Conservation (phyloP, 345 rosid species). For the Acer negundo region DNA sequence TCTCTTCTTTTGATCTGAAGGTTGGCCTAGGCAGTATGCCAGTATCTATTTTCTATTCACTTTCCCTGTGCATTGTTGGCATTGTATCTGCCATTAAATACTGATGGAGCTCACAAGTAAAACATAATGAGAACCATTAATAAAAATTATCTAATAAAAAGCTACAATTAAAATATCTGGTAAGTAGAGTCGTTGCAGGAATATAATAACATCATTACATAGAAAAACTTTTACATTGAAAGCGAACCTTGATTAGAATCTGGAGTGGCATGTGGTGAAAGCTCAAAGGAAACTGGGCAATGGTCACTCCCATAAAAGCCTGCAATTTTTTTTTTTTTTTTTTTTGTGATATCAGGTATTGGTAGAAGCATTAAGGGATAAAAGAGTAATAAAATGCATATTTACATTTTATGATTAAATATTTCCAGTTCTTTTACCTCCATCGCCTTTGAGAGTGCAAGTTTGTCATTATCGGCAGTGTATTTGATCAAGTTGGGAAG, state of each 20-base stretch:
- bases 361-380: background rate
- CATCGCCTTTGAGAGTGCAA: background rate
- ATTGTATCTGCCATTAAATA: background rate
- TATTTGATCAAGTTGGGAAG: background rate
- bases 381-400: too few relatives aligned
- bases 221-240: constrained; percentile 18
- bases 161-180: background rate
- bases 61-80: background rate
- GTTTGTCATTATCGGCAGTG: background rate
- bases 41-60: background rate
- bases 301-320: constrained; percentile 95
- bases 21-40: background rate
- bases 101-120: background rate
- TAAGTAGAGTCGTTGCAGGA: background rate
- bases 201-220: background rate
- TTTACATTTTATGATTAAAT: too few relatives aligned
- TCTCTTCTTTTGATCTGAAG: background rate
- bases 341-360: too few relatives aligned
- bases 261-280: constrained; percentile 35
- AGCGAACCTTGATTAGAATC: constrained; percentile 31
- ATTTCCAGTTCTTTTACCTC: background rate
- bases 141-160: background rate
- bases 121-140: background rate
- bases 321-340: constrained; percentile 39
- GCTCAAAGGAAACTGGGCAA: constrained; percentile 85